Percentiles rank a stretch among this genome's conserved stretches.
These are phyloP conservation scores for Albophoma yamanashiensis DNA, from an alignment of 2,329 filamentous ascomycete genomes.

Conservation along the genomic window DNA sequence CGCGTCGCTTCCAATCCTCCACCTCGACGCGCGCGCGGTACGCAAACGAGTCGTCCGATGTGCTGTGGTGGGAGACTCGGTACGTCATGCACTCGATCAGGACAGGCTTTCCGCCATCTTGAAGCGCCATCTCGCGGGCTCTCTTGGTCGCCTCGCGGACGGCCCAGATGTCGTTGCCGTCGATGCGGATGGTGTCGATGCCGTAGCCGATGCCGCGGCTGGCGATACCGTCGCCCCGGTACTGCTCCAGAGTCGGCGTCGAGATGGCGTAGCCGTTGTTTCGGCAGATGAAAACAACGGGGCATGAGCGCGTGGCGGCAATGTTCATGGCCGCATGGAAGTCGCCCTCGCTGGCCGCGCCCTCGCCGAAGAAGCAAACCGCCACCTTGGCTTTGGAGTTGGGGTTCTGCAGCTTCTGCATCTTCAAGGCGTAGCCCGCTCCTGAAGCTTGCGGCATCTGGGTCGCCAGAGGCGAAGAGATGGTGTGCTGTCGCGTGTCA, in stretches of 20 bases:
- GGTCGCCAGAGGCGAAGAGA: conserved; percentile 73
- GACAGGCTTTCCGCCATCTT: conserved; percentile 71
- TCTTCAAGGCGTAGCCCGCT: conserved; percentile 77
- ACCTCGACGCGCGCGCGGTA: conserved; percentile 91
- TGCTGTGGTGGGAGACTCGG: conserved; percentile 95
- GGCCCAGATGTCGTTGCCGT: conserved; percentile 91
- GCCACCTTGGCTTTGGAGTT: conserved; percentile 57
- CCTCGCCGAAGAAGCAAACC: conserved; percentile 83
- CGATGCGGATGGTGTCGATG: conserved; percentile 86
- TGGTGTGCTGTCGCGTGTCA: conserved; percentile 53
- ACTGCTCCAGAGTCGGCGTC: conserved; percentile 82
- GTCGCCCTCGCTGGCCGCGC: conserved; percentile 81
- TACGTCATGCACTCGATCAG: conserved; percentile 96
- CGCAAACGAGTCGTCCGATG: conserved; percentile 91
- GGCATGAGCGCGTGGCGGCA: conserved; percentile 78
- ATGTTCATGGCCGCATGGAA: conserved; percentile 90
- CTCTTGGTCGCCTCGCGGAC: conserved; percentile 69
- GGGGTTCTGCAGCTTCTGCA: conserved; percentile 65
- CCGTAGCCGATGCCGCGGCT: conserved; percentile 80
- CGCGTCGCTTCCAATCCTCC: conserved; percentile 85
- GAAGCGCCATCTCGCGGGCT: conserved; percentile 68
- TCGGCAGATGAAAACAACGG: conserved; percentile 80
- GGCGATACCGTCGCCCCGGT: conserved; percentile 83
- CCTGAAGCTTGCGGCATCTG: conserved; percentile 84
- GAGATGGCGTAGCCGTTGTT: conserved; percentile 92